Base-by-base conservation (phyloP, 805 yeast species). In the Candida corydali region DNA sequence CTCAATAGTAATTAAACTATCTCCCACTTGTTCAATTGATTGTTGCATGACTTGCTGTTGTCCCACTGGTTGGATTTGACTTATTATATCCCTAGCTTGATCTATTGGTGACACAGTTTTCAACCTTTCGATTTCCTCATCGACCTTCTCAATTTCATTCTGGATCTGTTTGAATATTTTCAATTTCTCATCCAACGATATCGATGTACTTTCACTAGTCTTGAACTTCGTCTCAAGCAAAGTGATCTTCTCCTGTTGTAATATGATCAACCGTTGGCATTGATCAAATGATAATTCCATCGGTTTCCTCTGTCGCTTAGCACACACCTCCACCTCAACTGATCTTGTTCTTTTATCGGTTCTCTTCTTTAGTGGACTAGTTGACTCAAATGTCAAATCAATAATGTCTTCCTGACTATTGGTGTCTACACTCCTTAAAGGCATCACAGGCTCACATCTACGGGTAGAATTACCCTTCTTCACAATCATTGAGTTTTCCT, bases 121-220 rank as follows among this genome's bases (percentile, higher is more conserved):
- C n/a, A n/a, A n/a, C n/a, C n/a, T n/a, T 20, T 4, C 17, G 10
- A 31, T 10, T 17, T 43, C 39, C 4, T 37, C 32, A 20, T 54
- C 52, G 11, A 58, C 38, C 6, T 33, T 7, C 8, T 29, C 33
- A 18, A 29, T 29, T 10, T 8, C 17, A 12, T n/a, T 20, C 17
- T 55, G 52, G n/a, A 58, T 38, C 5, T 37, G 29, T 8, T 37
- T 29, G 29, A 56, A 43, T 28, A 32, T 22, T 19, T 32, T 9
- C 16, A 52, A 45, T 41, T 65, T 65, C 7, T 60, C 61, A 40
- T 64, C 70, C 5, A 59, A 42, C 4, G 69, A 63, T 8, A 64
- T 53, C 5, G 68, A 55, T 1, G 70, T 58, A 4, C 69, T 61
- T 38, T 62, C 68, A 36, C 52, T 58, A 8, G 56, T 52, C 4